phyloP scores from a whole-genome alignment of 1,139 yeast species.

The Zygoascus meyerae region DNA sequence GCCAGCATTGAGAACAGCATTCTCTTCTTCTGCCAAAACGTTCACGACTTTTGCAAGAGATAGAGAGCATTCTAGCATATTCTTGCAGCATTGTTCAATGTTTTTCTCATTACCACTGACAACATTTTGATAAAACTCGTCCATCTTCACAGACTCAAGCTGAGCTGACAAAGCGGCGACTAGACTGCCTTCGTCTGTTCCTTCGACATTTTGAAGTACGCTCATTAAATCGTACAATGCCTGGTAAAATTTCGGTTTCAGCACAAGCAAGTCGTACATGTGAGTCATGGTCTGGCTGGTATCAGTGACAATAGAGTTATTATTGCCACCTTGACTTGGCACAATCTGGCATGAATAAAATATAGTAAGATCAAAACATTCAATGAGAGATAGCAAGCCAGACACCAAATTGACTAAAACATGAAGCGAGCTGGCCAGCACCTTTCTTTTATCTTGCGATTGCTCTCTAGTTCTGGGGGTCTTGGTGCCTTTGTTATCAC shows the following conservation, averaged over 20 bases:
- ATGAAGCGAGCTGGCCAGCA: slow-evolving; percentile 21
- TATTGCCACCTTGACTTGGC: slow-evolving; percentile 9
- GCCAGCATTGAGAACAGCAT: slow-evolving; percentile 7
- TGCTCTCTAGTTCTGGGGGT: slow-evolving; percentile 11
- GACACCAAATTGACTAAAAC: slow-evolving; percentile 16
- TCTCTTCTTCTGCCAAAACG: slow-evolving; percentile 7
- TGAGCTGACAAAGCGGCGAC: slow-evolving; percentile 21
- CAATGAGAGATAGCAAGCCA: slow-evolving; percentile 17
- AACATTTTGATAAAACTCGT: slow-evolving; percentile 16
- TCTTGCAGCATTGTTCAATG: slow-evolving; percentile 15
- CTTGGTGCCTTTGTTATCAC: neutral
- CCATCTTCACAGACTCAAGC: slow-evolving; percentile 20
- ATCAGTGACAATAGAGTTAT: slow-evolving; percentile 3
- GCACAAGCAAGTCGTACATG: slow-evolving; percentile 65
- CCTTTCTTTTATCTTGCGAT: slow-evolving; percentile 20
- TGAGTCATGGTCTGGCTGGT: slow-evolving; percentile 51
- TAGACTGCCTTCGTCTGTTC: slow-evolving; percentile 50
- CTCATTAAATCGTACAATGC: slow-evolving; percentile 54
- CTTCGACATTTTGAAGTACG: slow-evolving; percentile 30
- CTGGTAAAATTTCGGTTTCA: slow-evolving; percentile 70
- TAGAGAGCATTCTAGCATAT: slow-evolving; percentile 12
- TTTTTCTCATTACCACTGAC: slow-evolving; percentile 17
- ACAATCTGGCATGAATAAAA: slow-evolving; percentile 23
- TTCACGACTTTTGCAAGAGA: slow-evolving; percentile 10
- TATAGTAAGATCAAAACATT: slow-evolving; percentile 28